These are phyloP conservation scores for Saccharomyces hybrid DNA, from an alignment of 1,139 yeast species.

Conservation along the genomic window DNA sequence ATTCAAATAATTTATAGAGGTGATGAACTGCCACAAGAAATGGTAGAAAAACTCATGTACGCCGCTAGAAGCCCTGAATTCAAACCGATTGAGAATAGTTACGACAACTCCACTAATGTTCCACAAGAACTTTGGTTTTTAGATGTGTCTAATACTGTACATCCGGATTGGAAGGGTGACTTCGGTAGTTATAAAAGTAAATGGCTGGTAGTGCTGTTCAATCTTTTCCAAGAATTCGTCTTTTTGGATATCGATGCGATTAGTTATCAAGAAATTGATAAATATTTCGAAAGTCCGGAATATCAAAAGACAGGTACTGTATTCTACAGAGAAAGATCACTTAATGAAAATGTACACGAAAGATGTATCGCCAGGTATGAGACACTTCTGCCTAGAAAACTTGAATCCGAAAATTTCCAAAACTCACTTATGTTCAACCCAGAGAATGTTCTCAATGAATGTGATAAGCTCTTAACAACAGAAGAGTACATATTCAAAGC, in stretches of 20 bases:
- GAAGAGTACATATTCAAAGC: conserved; percentile 33
- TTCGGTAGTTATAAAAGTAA: conserved; percentile 44
- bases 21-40: conserved; percentile 22
- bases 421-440: conserved; percentile 6
- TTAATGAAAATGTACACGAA: conserved; percentile 29
- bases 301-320: conserved; percentile 38
- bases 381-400: conserved; percentile 10
- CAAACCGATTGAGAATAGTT: conserved; percentile 12
- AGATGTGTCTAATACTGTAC: conserved; percentile 34
- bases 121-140: conserved; percentile 44
- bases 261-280: conserved; percentile 36
- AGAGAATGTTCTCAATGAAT: conserved; percentile 7
- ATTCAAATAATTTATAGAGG: conserved; percentile 39
- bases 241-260: conserved; percentile 47
- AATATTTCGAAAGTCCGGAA: conserved; percentile 34
- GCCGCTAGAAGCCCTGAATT: conserved; percentile 22
- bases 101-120: conserved; percentile 11
- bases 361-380: conserved; percentile 32
- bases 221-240: conserved; percentile 44
- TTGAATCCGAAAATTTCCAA: conserved; percentile 28
- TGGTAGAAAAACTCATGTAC: conserved; percentile 24
- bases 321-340: conserved; percentile 43
- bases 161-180: conserved; percentile 30
- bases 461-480: conserved; percentile 35
- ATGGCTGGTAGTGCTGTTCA: conserved; percentile 41